Base-by-base conservation (phyloP, 2,329 filamentous ascomycete species). In the Camillea tinctor region DNA sequence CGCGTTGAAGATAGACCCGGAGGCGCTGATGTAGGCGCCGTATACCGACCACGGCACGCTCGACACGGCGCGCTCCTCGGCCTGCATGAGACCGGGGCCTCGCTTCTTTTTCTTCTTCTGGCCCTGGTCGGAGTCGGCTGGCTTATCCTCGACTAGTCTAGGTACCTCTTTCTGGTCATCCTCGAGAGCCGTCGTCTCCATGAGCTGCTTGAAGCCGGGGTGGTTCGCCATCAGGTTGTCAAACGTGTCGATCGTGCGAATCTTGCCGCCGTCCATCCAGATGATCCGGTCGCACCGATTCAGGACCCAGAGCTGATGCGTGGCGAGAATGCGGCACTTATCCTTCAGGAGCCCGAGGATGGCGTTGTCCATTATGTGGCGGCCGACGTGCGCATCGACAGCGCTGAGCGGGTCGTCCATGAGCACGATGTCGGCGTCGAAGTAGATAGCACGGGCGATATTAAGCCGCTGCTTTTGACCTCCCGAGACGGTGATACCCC, bases 401-500 rank as follows among this genome's bases (percentile, higher is more conserved):
- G 88, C 88, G 52, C 85, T 88, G 1, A 90, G 76, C 1, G 88
- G 87, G 63, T 90, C 88, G 66, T 90, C 88, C 83, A 90, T 86
- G 24, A 90, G 79, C 20, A 90, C 81, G 55, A 90, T 83, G 59
- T 89, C 86, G 11, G 87, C 82, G 62, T 89, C 81, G 61, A 88
- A 90, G 77, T 93, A 83, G 65, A 90, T 89, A 61, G 88, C 87
- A 54, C 95, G 85, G 19, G 95, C 95, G 70, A 98, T 97, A 72
- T 97, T 98, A 66, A 97, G 80, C 11, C 95, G 87, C 74, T 97
- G 94, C 75, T 97, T 97, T 75, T 98, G 94, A 1, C 94, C 94
- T 59, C 95, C 94, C 19, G 93, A 97, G 1, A 98, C 90, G 1
- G 93, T 98, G 70, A 98, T 97, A 56, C 95, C 94, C 62, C 93